phyloP scores from a whole-genome alignment of 2,329 filamentous ascomycete species.

The Dactylella cylindrospora region DNA sequence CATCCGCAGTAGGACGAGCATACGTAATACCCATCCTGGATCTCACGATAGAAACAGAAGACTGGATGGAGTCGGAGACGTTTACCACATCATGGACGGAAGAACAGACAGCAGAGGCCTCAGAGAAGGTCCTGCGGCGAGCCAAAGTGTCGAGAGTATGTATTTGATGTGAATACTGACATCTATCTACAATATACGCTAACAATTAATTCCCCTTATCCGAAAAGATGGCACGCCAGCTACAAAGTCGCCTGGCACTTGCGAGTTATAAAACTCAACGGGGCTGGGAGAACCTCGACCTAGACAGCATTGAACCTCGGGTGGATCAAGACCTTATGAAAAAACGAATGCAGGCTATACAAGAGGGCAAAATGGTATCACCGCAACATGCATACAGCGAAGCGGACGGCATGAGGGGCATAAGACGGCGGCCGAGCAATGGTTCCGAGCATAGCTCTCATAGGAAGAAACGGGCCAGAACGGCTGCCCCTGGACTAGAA shows the following conservation, averaged over 20 bases:
- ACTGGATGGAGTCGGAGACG: conserved; percentile 41
- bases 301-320: conserved; percentile 82
- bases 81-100: conserved; percentile 41
- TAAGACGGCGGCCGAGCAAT: conserved; percentile 45
- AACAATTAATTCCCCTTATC: conserved; percentile 19
- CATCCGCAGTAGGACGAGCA: not conserved
- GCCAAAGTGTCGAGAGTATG: conserved; percentile 73
- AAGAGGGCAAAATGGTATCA: conserved; percentile 49
- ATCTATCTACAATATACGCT: conserved; percentile 41
- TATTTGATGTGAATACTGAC: conserved; percentile 4
- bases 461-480: conserved; percentile 47
- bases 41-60: not conserved
- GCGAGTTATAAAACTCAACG: conserved; percentile 97
- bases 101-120: conserved; percentile 51
- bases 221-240: conserved; percentile 79
- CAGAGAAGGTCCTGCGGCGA: conserved; percentile 69
- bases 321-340: conserved; percentile 76
- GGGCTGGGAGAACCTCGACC: conserved; percentile 86
- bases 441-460: conserved; percentile 22
- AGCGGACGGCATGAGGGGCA: conserved; percentile 36
- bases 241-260: conserved; percentile 90
- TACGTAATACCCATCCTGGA: not conserved
- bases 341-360: conserved; percentile 59
- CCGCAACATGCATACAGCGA: conserved; percentile 28
- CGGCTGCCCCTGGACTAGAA: conserved; percentile 39